Conservation (phyloP, 257 asterid genomes). For the Perilla frutescens region DNA sequence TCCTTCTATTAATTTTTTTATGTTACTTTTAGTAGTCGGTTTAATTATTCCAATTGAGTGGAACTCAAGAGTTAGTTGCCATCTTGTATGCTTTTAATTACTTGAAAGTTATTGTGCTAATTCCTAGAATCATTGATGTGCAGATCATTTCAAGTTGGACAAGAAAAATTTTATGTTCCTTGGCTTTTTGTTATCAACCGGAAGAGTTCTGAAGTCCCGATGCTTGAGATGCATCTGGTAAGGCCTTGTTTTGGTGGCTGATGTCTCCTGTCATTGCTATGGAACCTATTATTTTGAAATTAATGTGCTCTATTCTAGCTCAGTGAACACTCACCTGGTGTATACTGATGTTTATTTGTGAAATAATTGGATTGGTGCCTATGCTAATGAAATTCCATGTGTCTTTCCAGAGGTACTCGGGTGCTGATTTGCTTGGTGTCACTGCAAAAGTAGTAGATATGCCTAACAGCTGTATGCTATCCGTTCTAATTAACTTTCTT, state of each 20-base stretch:
- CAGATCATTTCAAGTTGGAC: slow-evolving; percentile 98
- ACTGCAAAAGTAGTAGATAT: slow-evolving; percentile 82
- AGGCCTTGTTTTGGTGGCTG: slow-evolving; percentile 34
- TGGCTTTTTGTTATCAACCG: slow-evolving; percentile 92
- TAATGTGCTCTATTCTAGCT: slow-evolving; percentile 3
- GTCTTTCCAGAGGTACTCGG: slow-evolving; percentile 74
- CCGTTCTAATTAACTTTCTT: slow-evolving; percentile 28
- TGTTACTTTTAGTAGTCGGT: background rate
- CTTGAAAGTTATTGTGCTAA: slow-evolving; percentile 23
- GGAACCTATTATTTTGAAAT: slow-evolving; percentile 13
- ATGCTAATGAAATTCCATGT: slow-evolving; percentile 38
- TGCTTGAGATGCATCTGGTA: slow-evolving; percentile 92
- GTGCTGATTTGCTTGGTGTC: slow-evolving; percentile 86
- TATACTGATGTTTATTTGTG: slow-evolving; percentile 13
- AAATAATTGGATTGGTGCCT: slow-evolving; percentile 19
- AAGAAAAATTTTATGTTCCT: slow-evolving; percentile 83
- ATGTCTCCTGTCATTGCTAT: slow-evolving; percentile 4
- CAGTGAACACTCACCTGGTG: slow-evolving; percentile 7
- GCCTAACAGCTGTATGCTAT: slow-evolving; percentile 73
- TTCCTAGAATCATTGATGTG: slow-evolving; percentile 40
- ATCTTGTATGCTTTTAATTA: slow-evolving; percentile 10
- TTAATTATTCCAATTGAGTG: slow-evolving; percentile 7
- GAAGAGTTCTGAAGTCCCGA: slow-evolving; percentile 90
- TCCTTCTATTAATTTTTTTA: background rate
- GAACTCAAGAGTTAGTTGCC: slow-evolving; percentile 15